Percentiles rank a stretch among this genome's conserved stretches.
These are phyloP conservation scores for Cryomyces minteri DNA, from an alignment of 495 filamentous ascomycete genomes.

Conservation along the genomic window DNA sequence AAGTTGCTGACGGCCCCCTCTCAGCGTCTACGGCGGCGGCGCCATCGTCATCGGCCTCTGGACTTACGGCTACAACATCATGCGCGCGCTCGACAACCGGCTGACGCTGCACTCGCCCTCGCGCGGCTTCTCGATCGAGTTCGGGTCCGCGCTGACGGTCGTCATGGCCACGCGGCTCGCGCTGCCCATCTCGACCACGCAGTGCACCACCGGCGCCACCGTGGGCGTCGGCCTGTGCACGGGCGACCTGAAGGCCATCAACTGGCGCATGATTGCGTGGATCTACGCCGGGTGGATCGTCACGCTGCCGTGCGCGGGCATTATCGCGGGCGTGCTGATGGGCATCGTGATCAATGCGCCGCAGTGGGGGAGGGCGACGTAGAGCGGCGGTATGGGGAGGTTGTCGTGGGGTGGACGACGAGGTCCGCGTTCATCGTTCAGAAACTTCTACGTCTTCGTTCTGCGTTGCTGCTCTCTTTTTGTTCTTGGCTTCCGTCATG, in stretches of 20 bases:
- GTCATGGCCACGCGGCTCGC: conserved; percentile 42
- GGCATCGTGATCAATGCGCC: conserved; percentile 40
- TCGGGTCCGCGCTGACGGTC: conserved; percentile 50
- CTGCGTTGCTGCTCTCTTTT: too few species aligned
- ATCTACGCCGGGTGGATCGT: conserved; percentile 40
- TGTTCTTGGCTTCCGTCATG: too few species aligned
- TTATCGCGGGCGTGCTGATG: conserved; percentile 37
- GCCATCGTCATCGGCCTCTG: conserved; percentile 35
- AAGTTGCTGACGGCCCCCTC: neutral
- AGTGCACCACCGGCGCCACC: conserved; percentile 42
- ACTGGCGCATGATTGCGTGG: conserved; percentile 39
- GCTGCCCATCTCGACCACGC: conserved; percentile 39
- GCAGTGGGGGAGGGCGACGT: too few species aligned
- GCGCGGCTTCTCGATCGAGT: conserved; percentile 48
- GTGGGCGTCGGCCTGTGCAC: conserved; percentile 46
- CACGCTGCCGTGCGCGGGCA: conserved; percentile 36
- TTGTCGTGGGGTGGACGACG: too few species aligned
- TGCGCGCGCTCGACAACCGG: conserved; percentile 47
- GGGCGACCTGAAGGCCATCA: conserved; percentile 35
- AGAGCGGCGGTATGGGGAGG: too few species aligned
- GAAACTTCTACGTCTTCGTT: too few species aligned
- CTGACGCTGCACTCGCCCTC: conserved; percentile 47
- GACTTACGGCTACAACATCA: conserved; percentile 58
- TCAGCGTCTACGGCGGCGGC: conserved; percentile 20
- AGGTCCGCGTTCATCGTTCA: too few species aligned